These are phyloP conservation scores for Plasmodium fragile DNA, from an alignment of 169 alveolate species.

Conservation along the genomic window DNA sequence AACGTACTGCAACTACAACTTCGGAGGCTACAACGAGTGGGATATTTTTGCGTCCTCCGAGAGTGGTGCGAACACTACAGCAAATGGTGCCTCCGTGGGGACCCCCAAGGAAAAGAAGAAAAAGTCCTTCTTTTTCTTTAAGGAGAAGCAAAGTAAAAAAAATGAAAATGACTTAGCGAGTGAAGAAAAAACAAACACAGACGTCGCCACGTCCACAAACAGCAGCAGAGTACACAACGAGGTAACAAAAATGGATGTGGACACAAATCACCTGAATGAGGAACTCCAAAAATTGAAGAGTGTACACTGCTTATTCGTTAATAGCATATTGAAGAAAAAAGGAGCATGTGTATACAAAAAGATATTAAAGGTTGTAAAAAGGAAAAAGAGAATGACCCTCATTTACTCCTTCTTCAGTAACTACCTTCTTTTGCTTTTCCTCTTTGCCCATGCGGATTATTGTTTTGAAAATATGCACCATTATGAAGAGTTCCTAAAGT, in stretches of 20 bases:
- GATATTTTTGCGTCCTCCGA: not conserved
- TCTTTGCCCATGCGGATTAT: constrained; percentile 40
- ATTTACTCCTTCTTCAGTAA: constrained; percentile 53
- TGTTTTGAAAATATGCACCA: constrained; percentile 55
- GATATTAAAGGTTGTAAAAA: constrained; percentile 48
- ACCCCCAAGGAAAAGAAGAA: constrained; percentile 11
- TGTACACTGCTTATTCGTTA: constrained; percentile 26
- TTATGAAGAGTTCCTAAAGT: constrained; percentile 60
- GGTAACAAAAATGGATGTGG: constrained; percentile 13
- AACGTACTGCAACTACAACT: constrained; percentile 26
- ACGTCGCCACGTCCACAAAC: not conserved
- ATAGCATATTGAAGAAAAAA: constrained; percentile 28
- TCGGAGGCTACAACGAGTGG: constrained; percentile 46
- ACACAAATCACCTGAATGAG: constrained; percentile 1
- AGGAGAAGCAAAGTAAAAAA: constrained; percentile 35
- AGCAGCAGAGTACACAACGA: constrained; percentile 16
- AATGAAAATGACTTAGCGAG: not conserved
- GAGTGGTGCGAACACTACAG: not conserved
- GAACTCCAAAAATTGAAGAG: constrained; percentile 23
- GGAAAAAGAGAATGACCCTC: constrained; percentile 31
- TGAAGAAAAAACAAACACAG: not conserved
- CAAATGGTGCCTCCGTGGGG: not conserved
- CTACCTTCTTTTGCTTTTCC: constrained; percentile 26
- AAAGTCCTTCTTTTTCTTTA: constrained; percentile 25
- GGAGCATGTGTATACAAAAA: constrained; percentile 54